Evolutionary conservation across 2,329 filamentous ascomycete species (phyloP), one percentile per base, ranked within the genome.

Genomic region (Pestalotiopsis sp.): DNA sequence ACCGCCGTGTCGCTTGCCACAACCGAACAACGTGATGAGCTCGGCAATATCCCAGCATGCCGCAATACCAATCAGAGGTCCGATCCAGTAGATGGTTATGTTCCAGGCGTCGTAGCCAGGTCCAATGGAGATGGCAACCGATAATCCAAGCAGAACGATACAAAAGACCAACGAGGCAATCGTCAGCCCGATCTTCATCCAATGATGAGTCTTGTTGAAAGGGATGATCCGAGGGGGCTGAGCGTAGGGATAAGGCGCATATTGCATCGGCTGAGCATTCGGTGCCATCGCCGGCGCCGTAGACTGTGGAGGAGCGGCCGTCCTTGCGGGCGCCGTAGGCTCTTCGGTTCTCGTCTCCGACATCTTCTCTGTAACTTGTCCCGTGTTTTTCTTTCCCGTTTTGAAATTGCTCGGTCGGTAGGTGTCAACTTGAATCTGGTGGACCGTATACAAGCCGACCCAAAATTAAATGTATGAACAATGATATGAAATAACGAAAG

Each of bases 131-230:
- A 67, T 20, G n/a, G 45, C 56, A 25, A 68, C n/a, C 6, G 58
- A 58, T 1, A 70, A 39, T 2, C 41, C 49, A 13, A 70, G 31
- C 4, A 67, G 14, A 38, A 70, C 60, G 36, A 69, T 13, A 31
- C 49, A 64, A 20, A 59, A 70, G 45, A 70, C 31, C 36, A 70
- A 4, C 3, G 69, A 70, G 1, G 52, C 57, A 45, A n/a, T 12
- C 17, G 52, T 64, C 17, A 69, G 45, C 6, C 14, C 67, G 11
- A 69, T 38, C 67, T 70, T 70, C 60, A 39, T 38, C 68, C 58
- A 64, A 58, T 69, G 59, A 64, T 67, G 69, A 3, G 56, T 69
- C 64, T 69, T 70, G 60, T 67, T 39, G 41, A 64, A 70, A 31
- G 69, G 69, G n/a, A 70, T 41, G 4, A 68, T 13, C 12, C 63